A percentile compares a stretch with the other conserved stretches of the same genome.
phyloP scores from a whole-genome alignment of 2,329 filamentous ascomycete genomes.

The Fusarium longipes region DNA sequence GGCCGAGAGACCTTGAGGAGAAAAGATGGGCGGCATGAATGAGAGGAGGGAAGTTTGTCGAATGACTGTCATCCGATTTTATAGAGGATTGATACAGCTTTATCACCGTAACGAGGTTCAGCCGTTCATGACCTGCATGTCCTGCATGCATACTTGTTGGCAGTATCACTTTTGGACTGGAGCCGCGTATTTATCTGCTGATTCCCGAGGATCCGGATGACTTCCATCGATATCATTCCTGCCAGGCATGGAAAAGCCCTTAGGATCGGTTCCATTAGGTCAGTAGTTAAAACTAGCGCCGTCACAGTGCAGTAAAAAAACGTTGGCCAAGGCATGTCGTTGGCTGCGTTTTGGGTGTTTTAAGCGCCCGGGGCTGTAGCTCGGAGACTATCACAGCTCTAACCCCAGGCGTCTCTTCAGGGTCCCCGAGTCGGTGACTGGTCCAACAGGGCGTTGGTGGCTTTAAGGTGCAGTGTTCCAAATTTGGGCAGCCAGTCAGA shows the following conservation, averaged over 20 bases:
- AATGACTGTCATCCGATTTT: conserved; percentile 41
- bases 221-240: conserved; percentile 1
- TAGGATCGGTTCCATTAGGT: background rate
- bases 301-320: conserved; percentile 44
- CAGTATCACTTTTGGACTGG: background rate
- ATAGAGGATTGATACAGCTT: conserved; percentile 7
- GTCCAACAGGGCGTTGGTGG: conserved; percentile 25
- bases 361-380: conserved; percentile 41
- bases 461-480: conserved; percentile 40
- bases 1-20: background rate
- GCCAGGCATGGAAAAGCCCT: conserved; percentile 3
- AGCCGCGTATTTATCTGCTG: conserved; percentile 15
- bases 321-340: conserved; percentile 34
- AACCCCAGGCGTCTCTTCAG: conserved; percentile 28
- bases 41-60: conserved; percentile 1
- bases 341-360: conserved; percentile 29
- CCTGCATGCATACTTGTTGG: background rate
- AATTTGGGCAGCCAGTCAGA: conserved; percentile 47
- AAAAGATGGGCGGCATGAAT: conserved; percentile 2
- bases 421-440: conserved; percentile 12
- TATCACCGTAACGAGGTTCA: conserved; percentile 25
- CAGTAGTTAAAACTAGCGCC: conserved; percentile 41
- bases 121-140: conserved; percentile 12
- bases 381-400: conserved; percentile 5
- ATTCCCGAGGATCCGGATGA: conserved; percentile 20